phyloP scores from a whole-genome alignment of 768 basidiomycete genomes.

The Macrolepiota fuliginosa region DNA sequence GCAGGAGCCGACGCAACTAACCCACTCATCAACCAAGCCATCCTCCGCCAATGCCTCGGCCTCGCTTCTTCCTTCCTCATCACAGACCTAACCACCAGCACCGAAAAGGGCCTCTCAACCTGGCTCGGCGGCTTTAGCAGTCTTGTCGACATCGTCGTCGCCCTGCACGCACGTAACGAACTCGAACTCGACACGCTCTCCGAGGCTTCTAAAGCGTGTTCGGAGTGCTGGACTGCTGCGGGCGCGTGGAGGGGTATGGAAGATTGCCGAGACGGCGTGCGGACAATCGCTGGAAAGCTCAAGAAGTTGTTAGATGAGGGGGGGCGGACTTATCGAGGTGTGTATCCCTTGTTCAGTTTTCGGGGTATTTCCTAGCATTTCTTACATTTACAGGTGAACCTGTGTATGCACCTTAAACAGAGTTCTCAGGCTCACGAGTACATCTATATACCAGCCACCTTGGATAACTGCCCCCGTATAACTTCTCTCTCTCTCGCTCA shows the following conservation, averaged over 20 bases:
- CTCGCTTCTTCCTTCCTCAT: constrained; percentile 79
- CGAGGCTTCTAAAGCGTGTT: constrained; percentile 66
- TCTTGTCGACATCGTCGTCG: constrained; percentile 70
- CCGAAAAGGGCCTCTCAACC: constrained; percentile 49
- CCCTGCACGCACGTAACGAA: constrained; percentile 63
- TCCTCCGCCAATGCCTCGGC: constrained; percentile 61
- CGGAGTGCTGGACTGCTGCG: constrained; percentile 78
- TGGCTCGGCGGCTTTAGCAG: constrained; percentile 70
- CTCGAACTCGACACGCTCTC: constrained; percentile 77
- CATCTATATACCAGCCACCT: not conserved
- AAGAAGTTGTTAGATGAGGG: constrained; percentile 57
- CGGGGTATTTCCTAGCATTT: not conserved
- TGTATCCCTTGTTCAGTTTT: constrained; percentile 15
- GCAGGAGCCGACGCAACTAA: constrained; percentile 19
- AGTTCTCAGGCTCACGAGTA: not conserved
- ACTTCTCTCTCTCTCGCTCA: not conserved
- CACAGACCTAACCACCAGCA: constrained; percentile 67
- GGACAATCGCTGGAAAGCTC: constrained; percentile 58
- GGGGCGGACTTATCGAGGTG: constrained; percentile 46
- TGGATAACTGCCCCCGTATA: not conserved
- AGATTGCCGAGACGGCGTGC: constrained; percentile 60
- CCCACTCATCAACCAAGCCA: constrained; percentile 52
- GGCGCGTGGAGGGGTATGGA: constrained; percentile 68
- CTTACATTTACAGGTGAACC: constrained; percentile 28
- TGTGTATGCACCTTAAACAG: constrained; percentile 35